These are phyloP conservation scores for Vigna unguiculata DNA, from an alignment of 306 rosid species.

Conservation along the genomic window DNA sequence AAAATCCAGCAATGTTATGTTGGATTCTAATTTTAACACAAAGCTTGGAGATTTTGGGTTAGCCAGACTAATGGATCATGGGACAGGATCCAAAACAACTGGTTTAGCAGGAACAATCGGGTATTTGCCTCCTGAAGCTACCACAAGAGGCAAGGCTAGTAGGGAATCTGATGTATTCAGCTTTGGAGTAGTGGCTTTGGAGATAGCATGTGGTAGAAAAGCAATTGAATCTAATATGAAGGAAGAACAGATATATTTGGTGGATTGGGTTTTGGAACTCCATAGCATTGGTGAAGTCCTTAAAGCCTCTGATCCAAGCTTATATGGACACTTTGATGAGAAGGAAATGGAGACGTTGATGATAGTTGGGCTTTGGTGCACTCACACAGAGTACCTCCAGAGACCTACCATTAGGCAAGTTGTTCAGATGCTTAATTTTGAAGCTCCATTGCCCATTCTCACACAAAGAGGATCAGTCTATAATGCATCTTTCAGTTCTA, in stretches of 20 bases:
- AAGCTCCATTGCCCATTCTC: constrained; percentile 48
- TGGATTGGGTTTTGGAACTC: constrained; percentile 52
- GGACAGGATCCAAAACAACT: constrained; percentile 41
- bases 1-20: constrained; percentile 55
- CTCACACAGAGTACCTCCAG: constrained; percentile 35
- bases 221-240: constrained; percentile 14
- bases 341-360: constrained; percentile 43
- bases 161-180: constrained; percentile 55
- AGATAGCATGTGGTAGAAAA: constrained; percentile 54
- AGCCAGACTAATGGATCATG: constrained; percentile 47
- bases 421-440: constrained; percentile 48
- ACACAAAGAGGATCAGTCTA: background rate
- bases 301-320: constrained; percentile 44
- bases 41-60: constrained; percentile 59
- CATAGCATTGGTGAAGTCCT: constrained; percentile 23
- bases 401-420: constrained; percentile 54
- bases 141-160: constrained; percentile 43
- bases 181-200: constrained; percentile 56
- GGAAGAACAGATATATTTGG: constrained; percentile 33
- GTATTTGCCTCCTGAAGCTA: constrained; percentile 54
- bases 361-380: constrained; percentile 55
- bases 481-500: background rate
- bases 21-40: constrained; percentile 46
- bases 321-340: constrained; percentile 42
- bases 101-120: constrained; percentile 53